Evolutionary conservation across 2,329 filamentous ascomycete genomes (phyloP).

Genomic region (Ustilaginoidea virens): DNA sequence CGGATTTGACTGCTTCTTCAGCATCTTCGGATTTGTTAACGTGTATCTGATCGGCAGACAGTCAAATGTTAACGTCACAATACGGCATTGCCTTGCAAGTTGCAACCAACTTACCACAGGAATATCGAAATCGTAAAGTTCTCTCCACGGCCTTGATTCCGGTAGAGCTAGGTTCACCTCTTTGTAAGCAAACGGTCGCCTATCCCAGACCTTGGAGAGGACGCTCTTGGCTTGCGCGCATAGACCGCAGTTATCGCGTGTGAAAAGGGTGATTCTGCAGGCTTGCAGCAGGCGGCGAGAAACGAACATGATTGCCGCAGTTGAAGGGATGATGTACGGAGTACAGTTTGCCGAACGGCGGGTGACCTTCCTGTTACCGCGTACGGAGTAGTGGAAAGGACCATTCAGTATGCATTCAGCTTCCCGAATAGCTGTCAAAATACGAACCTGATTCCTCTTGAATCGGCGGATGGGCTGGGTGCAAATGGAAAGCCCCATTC

Average conservation of each 20-base stretch:
- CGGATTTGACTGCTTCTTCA: constrained; percentile 36
- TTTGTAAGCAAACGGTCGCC: constrained; percentile 48
- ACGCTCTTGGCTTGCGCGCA: constrained; percentile 54
- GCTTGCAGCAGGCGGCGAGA: constrained; percentile 34
- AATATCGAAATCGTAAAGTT: constrained; percentile 67
- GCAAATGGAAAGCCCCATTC: too few relatives aligned
- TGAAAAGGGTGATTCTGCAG: constrained; percentile 61
- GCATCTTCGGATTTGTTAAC: constrained; percentile 40
- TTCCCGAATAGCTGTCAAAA: too few relatives aligned
- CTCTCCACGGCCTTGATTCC: constrained; percentile 48
- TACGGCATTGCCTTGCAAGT: too few relatives aligned
- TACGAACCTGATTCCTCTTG: too few relatives aligned
- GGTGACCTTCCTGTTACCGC: too few relatives aligned
- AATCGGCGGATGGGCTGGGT: too few relatives aligned
- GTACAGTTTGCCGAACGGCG: too few relatives aligned
- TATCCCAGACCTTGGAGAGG: constrained; percentile 51
- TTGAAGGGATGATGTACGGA: too few relatives aligned
- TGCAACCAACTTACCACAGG: constrained; percentile 62
- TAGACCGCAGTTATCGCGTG: constrained; percentile 53
- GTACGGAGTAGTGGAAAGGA: too few relatives aligned
- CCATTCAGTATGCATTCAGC: too few relatives aligned
- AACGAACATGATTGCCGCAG: constrained; percentile 28
- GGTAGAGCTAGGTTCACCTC: constrained; percentile 57
- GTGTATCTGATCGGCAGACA: constrained; percentile 30
- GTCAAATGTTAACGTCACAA: too few relatives aligned